phyloP scores from a whole-genome alignment of 257 asterid species.

The Petunia secreta region DNA sequence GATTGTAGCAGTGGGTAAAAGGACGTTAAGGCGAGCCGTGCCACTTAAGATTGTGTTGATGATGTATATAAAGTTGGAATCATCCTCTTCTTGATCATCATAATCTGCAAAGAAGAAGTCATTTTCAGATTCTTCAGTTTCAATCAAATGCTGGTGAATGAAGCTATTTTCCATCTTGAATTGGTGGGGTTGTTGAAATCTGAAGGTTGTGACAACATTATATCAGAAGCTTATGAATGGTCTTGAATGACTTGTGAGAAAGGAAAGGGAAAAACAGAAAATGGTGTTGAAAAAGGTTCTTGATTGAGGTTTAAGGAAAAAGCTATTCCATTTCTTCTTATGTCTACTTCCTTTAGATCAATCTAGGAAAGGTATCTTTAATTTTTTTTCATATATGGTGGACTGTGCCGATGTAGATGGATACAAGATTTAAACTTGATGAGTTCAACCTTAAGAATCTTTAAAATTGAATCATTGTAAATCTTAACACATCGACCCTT shows the following conservation, averaged over 20 bases:
- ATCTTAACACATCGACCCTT: too few species aligned
- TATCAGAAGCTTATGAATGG: background rate
- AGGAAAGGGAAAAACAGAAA: background rate
- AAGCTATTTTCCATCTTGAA: constrained; percentile 20
- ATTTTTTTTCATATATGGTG: background rate
- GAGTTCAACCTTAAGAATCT: too few species aligned
- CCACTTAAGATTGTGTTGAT: constrained; percentile 58
- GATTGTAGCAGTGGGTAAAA: constrained; percentile 61
- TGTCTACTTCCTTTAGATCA: constrained; percentile 25
- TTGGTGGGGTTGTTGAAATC: constrained; percentile 20
- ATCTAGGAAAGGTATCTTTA: constrained; percentile 42
- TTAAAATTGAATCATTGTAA: too few species aligned
- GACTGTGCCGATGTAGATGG: background rate
- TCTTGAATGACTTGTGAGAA: background rate
- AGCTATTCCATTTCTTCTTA: constrained; percentile 39
- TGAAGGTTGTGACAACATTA: background rate
- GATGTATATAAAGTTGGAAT: constrained; percentile 49
- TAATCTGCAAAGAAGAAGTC: constrained; percentile 25
- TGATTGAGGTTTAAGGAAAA: constrained; percentile 41
- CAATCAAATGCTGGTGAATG: constrained; percentile 29
- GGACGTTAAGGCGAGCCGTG: constrained; percentile 61
- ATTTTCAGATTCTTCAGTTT: constrained; percentile 34
- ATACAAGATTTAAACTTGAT: background rate
- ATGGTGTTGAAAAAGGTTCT: constrained; percentile 35
- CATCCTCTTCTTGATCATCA: constrained; percentile 33